Conservation (phyloP, 345 rosid genomes). For the Raphanus raphanistrum region DNA sequence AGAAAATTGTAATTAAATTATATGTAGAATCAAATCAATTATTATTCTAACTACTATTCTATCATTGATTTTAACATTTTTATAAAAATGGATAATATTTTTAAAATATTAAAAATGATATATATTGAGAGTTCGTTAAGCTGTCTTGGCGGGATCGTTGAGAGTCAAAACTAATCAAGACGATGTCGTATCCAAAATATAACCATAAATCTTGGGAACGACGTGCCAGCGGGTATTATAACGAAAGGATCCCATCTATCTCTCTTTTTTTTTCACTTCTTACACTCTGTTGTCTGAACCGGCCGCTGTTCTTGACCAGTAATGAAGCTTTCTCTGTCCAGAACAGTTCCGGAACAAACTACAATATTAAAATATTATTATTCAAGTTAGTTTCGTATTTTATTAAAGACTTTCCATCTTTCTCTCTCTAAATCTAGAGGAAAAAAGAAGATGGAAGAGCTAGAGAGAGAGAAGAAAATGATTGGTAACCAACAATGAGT, state of each 20-base stretch:
- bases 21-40: background rate
- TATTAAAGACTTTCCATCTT: constrained; percentile 9
- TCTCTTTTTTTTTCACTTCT: background rate
- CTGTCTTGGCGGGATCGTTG: constrained; percentile 28
- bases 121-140: constrained; percentile 1
- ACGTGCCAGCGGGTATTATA: constrained; percentile 34
- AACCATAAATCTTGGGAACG: constrained; percentile 32
- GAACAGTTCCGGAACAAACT: constrained; percentile 20
- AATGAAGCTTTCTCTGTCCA: constrained; percentile 20
- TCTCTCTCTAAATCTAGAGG: constrained; percentile 40
- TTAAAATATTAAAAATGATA: background rate
- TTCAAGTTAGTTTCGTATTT: constrained; percentile 16
- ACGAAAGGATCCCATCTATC: constrained; percentile 11
- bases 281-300: constrained; percentile 16
- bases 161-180: constrained; percentile 15
- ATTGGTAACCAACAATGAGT: constrained; percentile 36
- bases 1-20: background rate
- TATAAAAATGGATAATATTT: background rate
- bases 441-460: constrained; percentile 35
- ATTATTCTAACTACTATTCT: background rate
- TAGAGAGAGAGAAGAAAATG: constrained; percentile 32
- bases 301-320: constrained; percentile 42
- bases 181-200: constrained; percentile 12
- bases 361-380: constrained; percentile 21
- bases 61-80: background rate